Evolutionary conservation across 1,284 basidiomycete species (phyloP), one percentile per base, ranked within the genome.

Genomic region (Peniophora sp.): DNA sequence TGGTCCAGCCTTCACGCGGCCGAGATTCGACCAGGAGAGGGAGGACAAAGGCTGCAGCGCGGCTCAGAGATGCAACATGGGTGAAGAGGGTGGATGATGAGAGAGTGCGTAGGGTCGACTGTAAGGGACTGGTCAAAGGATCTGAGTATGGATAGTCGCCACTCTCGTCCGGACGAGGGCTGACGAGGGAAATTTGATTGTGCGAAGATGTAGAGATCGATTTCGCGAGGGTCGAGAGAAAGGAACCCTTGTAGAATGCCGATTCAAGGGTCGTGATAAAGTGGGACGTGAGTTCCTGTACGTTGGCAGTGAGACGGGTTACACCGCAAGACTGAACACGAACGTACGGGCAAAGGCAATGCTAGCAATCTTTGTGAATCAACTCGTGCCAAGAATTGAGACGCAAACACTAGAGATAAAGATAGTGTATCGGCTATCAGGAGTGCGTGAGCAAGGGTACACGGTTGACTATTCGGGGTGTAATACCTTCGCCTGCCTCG

Each of bases 301-400:
- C 42, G 3, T 3, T 8, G 5, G 14, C 20, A 3, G 45, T 56
- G 20, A 54, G 44, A 14, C 9, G 20, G 3, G 9, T 18, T 27
- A 18, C 23, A 34, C 3, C n/a, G 17, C 2, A 35, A n/a, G n/a
- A 3, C n/a, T 11, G 9, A 15, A 39, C 3, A 23, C 34, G 34
- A n/a, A 59, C 71, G 11, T 52, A 74, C 68, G 8, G 72, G 62
- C 6, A 87, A 63, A 2, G 83, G 83, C 0, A 87, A 65, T 0
- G 76, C 80, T 52, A 72, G 74, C 24, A 85, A 64, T 55, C 80
- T 79, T 45, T 71, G 62, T 14, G 71, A 67, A 1, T 73, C 67
- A 15, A 85, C 71, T 3, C 78, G 62, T 2, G 78, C 71, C 2
- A 83, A 60, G n/a, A 77, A 79, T 48, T 78, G 78, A 3, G 81